phyloP scores from a whole-genome alignment of 1,284 basidiomycete genomes.

The Irpex rosettiformis region DNA sequence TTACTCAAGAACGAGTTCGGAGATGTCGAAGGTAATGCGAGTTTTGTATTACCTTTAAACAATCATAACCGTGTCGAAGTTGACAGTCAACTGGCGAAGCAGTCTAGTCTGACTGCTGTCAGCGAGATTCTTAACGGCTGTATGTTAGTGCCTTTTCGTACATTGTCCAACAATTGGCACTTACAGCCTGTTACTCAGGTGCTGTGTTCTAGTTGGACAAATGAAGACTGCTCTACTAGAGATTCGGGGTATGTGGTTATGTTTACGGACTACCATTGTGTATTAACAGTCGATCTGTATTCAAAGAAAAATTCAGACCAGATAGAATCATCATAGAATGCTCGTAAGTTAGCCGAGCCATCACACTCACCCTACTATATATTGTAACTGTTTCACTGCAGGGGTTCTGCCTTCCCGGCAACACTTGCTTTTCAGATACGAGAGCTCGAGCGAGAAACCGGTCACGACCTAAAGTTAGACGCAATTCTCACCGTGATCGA shows the following conservation, averaged over 20 bases:
- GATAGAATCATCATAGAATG: slow-evolving; percentile 92
- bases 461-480: slow-evolving; percentile 76
- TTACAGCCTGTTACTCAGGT: slow-evolving; percentile 49
- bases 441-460: slow-evolving; percentile 76
- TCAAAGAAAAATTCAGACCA: slow-evolving; percentile 73
- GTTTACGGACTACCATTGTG: not conserved
- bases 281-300: slow-evolving; percentile 4
- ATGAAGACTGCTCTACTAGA: slow-evolving; percentile 87
- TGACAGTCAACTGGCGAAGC: slow-evolving; percentile 82
- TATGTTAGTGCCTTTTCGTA: slow-evolving; percentile 51
- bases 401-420: slow-evolving; percentile 87
- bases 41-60: not conserved
- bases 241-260: slow-evolving; percentile 58
- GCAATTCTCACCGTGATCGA: slow-evolving; percentile 88
- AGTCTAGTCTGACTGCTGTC: slow-evolving; percentile 79
- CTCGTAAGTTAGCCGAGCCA: slow-evolving; percentile 52
- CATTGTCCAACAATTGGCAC: slow-evolving; percentile 6
- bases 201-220: slow-evolving; percentile 88
- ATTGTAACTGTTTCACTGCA: slow-evolving; percentile 24
- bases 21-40: slow-evolving; percentile 63
- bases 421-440: slow-evolving; percentile 90
- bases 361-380: not conserved
- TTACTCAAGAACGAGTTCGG: slow-evolving; percentile 90
- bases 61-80: slow-evolving; percentile 40
- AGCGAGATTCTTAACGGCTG: slow-evolving; percentile 92